A percentile compares a stretch with the other conserved stretches of the same genome.
phyloP scores from a whole-genome alignment of 106 monocot genomes.

The Hemerocallis citrina region DNA sequence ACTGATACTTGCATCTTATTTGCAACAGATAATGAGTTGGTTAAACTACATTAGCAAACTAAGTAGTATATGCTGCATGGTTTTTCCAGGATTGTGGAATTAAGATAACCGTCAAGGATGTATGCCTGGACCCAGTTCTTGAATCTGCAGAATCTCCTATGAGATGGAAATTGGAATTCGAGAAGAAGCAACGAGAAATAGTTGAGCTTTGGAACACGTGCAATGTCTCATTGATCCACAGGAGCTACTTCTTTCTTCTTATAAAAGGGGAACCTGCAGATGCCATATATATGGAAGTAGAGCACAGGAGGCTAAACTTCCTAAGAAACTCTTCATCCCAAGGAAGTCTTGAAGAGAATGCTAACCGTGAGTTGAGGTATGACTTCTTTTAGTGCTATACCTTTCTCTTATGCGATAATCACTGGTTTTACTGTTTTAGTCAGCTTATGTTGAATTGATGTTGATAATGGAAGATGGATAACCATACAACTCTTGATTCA shows the following conservation, averaged over 20 bases:
- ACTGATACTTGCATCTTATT: too few relatives aligned
- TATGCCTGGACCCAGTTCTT: slow-evolving; percentile 15
- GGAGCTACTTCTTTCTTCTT: slow-evolving; percentile 87
- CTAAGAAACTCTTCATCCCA: slow-evolving; percentile 26
- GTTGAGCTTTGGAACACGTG: slow-evolving; percentile 80
- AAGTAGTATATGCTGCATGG: too few relatives aligned
- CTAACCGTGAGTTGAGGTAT: slow-evolving; percentile 41
- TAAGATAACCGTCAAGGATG: slow-evolving; percentile 31
- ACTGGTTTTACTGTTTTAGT: too few relatives aligned
- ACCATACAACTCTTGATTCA: too few relatives aligned
- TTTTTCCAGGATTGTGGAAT: slow-evolving; percentile 10
- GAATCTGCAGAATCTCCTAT: slow-evolving; percentile 31
- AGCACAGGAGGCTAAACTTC: slow-evolving; percentile 68
- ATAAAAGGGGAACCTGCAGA: slow-evolving; percentile 80
- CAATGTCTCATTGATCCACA: slow-evolving; percentile 73
- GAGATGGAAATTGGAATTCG: slow-evolving; percentile 55
- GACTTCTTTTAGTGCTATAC: background rate
- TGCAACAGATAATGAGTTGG: too few relatives aligned
- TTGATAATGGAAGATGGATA: background rate
- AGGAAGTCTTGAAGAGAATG: slow-evolving; percentile 1
- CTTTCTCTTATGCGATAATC: background rate
- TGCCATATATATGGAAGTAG: slow-evolving; percentile 79
- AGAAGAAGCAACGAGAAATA: slow-evolving; percentile 59
- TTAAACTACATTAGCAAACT: too few relatives aligned
- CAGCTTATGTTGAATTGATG: too few relatives aligned